Conservation (phyloP, 2,329 filamentous ascomycete genomes). For the Penicillium thymicola region DNA sequence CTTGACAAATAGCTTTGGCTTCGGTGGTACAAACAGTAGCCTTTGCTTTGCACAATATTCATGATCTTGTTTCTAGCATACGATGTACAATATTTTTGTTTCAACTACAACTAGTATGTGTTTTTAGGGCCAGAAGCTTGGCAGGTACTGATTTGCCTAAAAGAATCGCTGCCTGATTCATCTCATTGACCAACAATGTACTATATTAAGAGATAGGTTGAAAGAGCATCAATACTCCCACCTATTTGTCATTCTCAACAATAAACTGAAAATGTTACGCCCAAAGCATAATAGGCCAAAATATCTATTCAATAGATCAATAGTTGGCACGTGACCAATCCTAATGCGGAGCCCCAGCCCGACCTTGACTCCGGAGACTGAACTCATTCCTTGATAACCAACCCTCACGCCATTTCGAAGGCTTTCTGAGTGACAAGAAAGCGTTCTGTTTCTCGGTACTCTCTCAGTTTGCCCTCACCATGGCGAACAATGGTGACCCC, state of each 20-base stretch:
- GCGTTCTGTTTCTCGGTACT: constrained; percentile 1
- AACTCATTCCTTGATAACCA: constrained; percentile 7
- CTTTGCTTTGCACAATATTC: constrained; percentile 62
- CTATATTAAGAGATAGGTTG: neutral
- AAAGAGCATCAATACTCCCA: neutral
- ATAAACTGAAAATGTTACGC: neutral
- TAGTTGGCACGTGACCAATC: constrained; percentile 20
- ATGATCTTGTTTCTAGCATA: constrained; percentile 6
- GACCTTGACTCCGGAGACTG: constrained; percentile 19
- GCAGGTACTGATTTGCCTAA: neutral
- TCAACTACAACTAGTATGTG: neutral
- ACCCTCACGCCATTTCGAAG: neutral
- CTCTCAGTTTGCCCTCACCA: constrained; percentile 20
- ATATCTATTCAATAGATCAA: neutral
- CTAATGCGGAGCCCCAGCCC: constrained; percentile 29
- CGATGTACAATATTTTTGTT: constrained; percentile 7
- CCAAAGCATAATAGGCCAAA: neutral
- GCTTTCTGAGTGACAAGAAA: constrained; percentile 1
- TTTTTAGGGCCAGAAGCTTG: neutral
- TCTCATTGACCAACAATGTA: neutral
- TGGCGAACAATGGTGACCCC: constrained; percentile 37
- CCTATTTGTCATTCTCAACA: neutral
- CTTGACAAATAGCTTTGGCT: constrained; percentile 94
- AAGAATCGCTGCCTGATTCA: neutral
- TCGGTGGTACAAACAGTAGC: constrained; percentile 92